Evolutionary conservation across 495 filamentous ascomycete genomes (phyloP).

Genomic region (Aspergillus coremiiformis): DNA sequence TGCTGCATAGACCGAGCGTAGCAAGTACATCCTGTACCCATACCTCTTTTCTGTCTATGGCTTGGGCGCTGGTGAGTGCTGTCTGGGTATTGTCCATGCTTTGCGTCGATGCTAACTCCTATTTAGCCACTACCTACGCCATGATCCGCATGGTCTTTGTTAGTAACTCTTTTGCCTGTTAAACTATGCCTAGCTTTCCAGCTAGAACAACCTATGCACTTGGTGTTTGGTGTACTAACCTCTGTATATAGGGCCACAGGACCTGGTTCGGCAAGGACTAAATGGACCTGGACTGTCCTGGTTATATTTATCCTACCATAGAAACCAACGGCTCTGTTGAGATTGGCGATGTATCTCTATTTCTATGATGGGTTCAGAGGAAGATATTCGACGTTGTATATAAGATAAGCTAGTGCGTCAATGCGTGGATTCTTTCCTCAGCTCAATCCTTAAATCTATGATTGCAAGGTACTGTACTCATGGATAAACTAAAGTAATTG

Average conservation of each 20-base stretch:
- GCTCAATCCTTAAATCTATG: constrained; percentile 1
- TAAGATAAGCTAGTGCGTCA: constrained; percentile 35
- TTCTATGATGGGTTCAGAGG: constrained; percentile 26
- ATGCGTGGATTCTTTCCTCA: constrained; percentile 25
- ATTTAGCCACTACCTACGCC: constrained; percentile 44
- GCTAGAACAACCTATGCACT: not conserved
- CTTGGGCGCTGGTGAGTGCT: constrained; percentile 40
- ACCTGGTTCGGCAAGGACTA: constrained; percentile 73
- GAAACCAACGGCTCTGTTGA: constrained; percentile 14
- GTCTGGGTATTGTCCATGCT: constrained; percentile 24
- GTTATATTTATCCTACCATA: constrained; percentile 8
- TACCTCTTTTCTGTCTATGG: constrained; percentile 68
- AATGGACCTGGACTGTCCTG: constrained; percentile 17
- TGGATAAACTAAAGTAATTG: not conserved
- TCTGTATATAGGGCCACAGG: constrained; percentile 64
- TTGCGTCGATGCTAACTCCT: constrained; percentile 16
- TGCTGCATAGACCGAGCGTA: constrained; percentile 50
- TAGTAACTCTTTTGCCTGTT: constrained; percentile 17
- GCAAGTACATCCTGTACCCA: constrained; percentile 59
- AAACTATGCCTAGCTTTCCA: not conserved
- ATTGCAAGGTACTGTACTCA: not conserved
- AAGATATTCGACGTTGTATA: constrained; percentile 40
- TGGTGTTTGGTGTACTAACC: constrained; percentile 20
- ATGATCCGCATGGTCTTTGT: constrained; percentile 54
- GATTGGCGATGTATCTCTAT: constrained; percentile 39